Evolutionary conservation across 345 rosid species (phyloP).

Genomic region (Salix arbutifolia): DNA sequence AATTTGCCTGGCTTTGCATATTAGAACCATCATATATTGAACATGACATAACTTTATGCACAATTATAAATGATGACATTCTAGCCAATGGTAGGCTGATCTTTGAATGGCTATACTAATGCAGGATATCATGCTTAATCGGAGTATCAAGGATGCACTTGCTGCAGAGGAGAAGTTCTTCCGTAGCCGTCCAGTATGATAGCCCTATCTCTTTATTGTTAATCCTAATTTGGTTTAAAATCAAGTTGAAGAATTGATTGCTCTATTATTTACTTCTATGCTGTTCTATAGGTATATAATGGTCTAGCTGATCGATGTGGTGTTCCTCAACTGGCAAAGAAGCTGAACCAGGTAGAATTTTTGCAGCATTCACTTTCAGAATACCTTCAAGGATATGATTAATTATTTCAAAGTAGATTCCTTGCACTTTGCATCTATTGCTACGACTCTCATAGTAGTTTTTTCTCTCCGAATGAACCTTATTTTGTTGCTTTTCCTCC

Average conservation of each 20-base stretch:
- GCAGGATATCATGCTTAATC: slow-evolving; percentile 80
- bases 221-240: slow-evolving; percentile 4
- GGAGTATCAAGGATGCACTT: slow-evolving; percentile 88
- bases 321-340: slow-evolving; percentile 87
- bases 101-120: neutral
- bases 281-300: slow-evolving; percentile 52
- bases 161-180: slow-evolving; percentile 78
- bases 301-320: slow-evolving; percentile 95
- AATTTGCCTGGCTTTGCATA: neutral
- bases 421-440: neutral
- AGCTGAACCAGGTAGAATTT: slow-evolving; percentile 74
- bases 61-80: too few relatives aligned
- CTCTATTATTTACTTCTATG: neutral
- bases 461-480: neutral
- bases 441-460: neutral
- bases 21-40: too few relatives aligned
- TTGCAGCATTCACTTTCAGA: slow-evolving; percentile 1
- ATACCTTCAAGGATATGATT: neutral
- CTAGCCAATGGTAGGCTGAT: neutral
- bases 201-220: slow-evolving; percentile 11
- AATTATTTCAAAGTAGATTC: neutral
- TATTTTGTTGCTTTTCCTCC: slow-evolving; percentile 16
- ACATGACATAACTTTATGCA: too few relatives aligned
- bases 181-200: slow-evolving; percentile 82
- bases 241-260: neutral